Percentiles rank a stretch among this genome's conserved stretches.
These are phyloP conservation scores for Boletus speciosus DNA, from an alignment of 768 basidiomycete species.

Conservation along the genomic window DNA sequence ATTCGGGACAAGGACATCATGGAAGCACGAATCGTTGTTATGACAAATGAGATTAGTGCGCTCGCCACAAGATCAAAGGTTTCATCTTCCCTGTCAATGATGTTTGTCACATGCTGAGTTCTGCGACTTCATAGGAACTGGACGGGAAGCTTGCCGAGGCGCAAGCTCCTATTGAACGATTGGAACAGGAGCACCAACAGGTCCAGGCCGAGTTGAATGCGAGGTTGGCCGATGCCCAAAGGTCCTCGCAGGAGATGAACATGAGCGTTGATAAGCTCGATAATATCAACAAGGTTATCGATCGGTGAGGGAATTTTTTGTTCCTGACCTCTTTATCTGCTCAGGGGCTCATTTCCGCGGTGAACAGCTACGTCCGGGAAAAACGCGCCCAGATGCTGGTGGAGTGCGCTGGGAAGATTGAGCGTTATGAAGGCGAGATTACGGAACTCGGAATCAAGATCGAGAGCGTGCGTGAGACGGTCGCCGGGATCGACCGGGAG, in stretches of 20 bases:
- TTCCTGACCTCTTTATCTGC: not conserved
- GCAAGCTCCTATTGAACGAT: constrained; percentile 59
- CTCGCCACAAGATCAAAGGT: constrained; percentile 53
- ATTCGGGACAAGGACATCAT: constrained; percentile 55
- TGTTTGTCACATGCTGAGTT: not conserved
- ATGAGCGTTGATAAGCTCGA: constrained; percentile 60
- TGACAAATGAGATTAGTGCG: constrained; percentile 53
- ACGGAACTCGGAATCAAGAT: constrained; percentile 38
- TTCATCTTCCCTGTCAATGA: not conserved
- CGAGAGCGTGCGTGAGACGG: constrained; percentile 38
- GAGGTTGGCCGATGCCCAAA: constrained; percentile 51
- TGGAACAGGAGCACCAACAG: constrained; percentile 54
- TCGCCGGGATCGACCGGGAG: constrained; percentile 68
- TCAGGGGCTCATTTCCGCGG: not conserved
- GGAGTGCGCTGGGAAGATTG: constrained; percentile 56
- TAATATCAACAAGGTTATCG: constrained; percentile 57
- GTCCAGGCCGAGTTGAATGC: constrained; percentile 47
- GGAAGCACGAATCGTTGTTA: constrained; percentile 53
- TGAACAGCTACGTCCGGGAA: constrained; percentile 66
- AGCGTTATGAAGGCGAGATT: constrained; percentile 45
- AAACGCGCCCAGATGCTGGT: constrained; percentile 58
- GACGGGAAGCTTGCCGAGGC: constrained; percentile 59
- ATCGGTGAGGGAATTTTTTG: constrained; percentile 43
- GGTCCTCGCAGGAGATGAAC: constrained; percentile 60
- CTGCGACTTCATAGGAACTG: constrained; percentile 45